Percentiles rank a stretch among this genome's conserved stretches.
These are phyloP conservation scores for Aspergillus chevalieri DNA, from an alignment of 2,329 filamentous ascomycete genomes.

Conservation along the genomic window DNA sequence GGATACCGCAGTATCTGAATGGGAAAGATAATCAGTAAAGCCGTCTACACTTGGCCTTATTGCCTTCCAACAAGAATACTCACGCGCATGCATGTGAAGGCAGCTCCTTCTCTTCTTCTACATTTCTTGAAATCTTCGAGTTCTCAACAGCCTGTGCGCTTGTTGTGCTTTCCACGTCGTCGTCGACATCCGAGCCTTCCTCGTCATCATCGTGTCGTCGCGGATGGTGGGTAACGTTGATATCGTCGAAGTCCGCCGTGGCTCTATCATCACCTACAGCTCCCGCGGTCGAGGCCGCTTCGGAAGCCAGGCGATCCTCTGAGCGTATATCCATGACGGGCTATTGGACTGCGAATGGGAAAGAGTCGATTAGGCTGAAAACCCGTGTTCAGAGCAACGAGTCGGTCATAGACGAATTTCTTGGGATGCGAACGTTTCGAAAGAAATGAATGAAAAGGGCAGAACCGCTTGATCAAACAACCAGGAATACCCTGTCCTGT, in stretches of 20 bases:
- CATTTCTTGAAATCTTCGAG: conserved; percentile 51
- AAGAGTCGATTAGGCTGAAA: conserved; percentile 64
- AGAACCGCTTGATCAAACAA: conserved; percentile 10
- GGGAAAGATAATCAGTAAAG: conserved; percentile 7
- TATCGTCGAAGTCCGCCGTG: conserved; percentile 70
- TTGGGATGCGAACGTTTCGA: background rate
- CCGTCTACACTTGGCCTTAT: no score
- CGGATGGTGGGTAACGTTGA: conserved; percentile 61
- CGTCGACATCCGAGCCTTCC: conserved; percentile 77
- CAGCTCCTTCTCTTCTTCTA: conserved; percentile 82
- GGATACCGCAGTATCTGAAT: conserved; percentile 86
- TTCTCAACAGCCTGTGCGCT: conserved; percentile 74
- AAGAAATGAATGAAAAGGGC: conserved; percentile 23
- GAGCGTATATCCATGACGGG: conserved; percentile 48
- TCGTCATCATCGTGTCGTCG: conserved; percentile 82
- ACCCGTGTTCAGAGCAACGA: background rate
- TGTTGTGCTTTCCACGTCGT: conserved; percentile 69
- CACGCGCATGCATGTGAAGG: conserved; percentile 94
- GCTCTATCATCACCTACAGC: conserved; percentile 69
- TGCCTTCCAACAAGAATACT: conserved; percentile 34
- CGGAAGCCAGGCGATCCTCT: conserved; percentile 71
- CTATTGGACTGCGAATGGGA: background rate
- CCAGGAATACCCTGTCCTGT: conserved; percentile 10
- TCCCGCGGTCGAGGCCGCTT: conserved; percentile 80
- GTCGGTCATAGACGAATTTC: background rate